Evolutionary conservation across 805 yeast genomes (phyloP).

Genomic region (Kluyveromyces wickerhamii): DNA sequence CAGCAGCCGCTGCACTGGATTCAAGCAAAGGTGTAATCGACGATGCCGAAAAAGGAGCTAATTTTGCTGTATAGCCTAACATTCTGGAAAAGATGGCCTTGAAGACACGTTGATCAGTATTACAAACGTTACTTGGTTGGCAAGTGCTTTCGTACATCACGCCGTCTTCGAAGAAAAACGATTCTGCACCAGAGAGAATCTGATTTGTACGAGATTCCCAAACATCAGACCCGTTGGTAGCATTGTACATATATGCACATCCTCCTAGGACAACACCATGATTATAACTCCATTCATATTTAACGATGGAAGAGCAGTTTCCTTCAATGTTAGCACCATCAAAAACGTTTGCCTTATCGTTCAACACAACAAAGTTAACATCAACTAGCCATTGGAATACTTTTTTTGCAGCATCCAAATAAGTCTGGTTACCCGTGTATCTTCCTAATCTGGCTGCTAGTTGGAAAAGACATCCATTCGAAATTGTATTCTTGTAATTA

Average conservation of each 20-base stretch:
- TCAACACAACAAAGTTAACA: conserved; percentile 37
- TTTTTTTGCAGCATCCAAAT: conserved; percentile 63
- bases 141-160: conserved; percentile 82
- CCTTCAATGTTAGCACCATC: conserved; percentile 57
- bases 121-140: conserved; percentile 54
- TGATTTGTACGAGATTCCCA: conserved; percentile 61
- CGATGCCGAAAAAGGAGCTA: conserved; percentile 48
- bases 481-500: conserved; percentile 82
- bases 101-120: conserved; percentile 87
- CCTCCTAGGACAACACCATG: conserved; percentile 76
- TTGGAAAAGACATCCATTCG: conserved; percentile 87
- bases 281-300: conserved; percentile 78
- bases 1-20: conserved; percentile 63
- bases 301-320: conserved; percentile 55
- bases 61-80: conserved; percentile 62
- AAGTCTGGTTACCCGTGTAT: conserved; percentile 66
- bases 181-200: conserved; percentile 46
- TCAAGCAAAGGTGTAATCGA: conserved; percentile 30
- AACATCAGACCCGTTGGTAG: conserved; percentile 46
- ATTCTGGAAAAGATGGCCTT: conserved; percentile 75
- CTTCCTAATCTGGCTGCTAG: conserved; percentile 81
- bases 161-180: conserved; percentile 45
- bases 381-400: conserved; percentile 76
- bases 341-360: conserved; percentile 37
- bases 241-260: conserved; percentile 69